These are phyloP conservation scores for Citrus australasica DNA, from an alignment of 345 rosid genomes.

Conservation along the genomic window DNA sequence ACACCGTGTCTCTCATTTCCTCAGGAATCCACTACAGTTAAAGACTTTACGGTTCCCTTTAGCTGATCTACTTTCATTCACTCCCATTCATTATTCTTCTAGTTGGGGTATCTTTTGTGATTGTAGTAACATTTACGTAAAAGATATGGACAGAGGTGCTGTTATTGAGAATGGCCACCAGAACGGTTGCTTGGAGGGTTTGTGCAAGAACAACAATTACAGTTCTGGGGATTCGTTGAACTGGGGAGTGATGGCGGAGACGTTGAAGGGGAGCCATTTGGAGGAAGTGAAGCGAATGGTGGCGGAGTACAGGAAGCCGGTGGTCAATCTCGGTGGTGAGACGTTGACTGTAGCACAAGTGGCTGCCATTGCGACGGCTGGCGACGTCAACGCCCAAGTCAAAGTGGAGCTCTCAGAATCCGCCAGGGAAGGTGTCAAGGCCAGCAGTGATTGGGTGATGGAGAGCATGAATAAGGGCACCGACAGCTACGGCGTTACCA, in stretches of 20 bases:
- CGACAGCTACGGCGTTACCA: slow-evolving; percentile 77
- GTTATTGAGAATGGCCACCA: not conserved
- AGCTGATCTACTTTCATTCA: no score
- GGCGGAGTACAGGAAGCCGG: slow-evolving; percentile 53
- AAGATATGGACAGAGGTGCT: slow-evolving; percentile 2
- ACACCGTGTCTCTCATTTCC: not conserved
- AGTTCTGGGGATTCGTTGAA: slow-evolving; percentile 48
- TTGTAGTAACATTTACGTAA: no score
- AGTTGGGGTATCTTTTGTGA: no score
- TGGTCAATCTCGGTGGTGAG: slow-evolving; percentile 72
- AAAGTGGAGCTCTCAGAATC: slow-evolving; percentile 48
- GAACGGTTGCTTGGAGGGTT: slow-evolving; percentile 4
- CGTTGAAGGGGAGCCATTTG: slow-evolving; percentile 70
- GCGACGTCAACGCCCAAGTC: no score
- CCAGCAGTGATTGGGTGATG: slow-evolving; percentile 78
- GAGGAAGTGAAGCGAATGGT: slow-evolving; percentile 86
- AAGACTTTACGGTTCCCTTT: not conserved
- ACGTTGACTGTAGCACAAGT: slow-evolving; percentile 78
- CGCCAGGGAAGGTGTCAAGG: slow-evolving; percentile 60
- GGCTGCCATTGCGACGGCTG: slow-evolving; percentile 45
- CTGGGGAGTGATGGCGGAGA: slow-evolving; percentile 75
- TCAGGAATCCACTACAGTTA: slow-evolving; percentile 14
- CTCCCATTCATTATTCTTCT: no score
- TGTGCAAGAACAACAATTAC: slow-evolving; percentile 10
- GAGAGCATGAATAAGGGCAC: slow-evolving; percentile 69